Evolutionary conservation across 1,284 basidiomycete genomes (phyloP).

Genomic region (Irpex sp.): DNA sequence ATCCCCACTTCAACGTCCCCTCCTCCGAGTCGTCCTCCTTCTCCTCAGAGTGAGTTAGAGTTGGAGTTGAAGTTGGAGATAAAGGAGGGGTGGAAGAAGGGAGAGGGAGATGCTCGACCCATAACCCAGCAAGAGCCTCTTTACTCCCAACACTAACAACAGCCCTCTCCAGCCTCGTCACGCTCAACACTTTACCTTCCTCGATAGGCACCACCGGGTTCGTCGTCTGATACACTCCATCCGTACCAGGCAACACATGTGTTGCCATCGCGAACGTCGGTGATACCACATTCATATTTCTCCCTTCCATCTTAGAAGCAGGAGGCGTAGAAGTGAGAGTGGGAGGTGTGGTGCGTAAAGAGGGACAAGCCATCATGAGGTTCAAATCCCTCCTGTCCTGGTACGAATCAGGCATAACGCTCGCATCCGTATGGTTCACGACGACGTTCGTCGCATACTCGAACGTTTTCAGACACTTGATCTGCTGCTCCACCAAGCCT

Average conservation of each 20-base stretch:
- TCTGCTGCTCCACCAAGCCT: constrained; percentile 19
- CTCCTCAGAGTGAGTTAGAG: no score
- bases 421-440: constrained; percentile 61
- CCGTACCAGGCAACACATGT: constrained; percentile 31
- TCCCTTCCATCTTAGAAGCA: no score
- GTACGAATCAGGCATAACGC: constrained; percentile 44
- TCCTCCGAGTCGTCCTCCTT: background rate
- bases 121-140: constrained; percentile 41
- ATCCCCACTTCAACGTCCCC: constrained; percentile 30
- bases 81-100: no score
- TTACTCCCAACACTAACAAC: constrained; percentile 48
- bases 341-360: background rate
- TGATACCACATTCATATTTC: constrained; percentile 21
- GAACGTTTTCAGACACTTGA: constrained; percentile 37
- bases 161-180: constrained; percentile 56
- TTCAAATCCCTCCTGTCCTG: constrained; percentile 62
- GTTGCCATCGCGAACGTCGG: constrained; percentile 62
- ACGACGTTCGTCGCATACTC: constrained; percentile 51
- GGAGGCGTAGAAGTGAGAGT: constrained; percentile 7
- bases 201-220: constrained; percentile 59
- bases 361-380: constrained; percentile 34
- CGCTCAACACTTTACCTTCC: constrained; percentile 44
- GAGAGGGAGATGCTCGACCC: constrained; percentile 23
- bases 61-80: no score
- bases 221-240: constrained; percentile 62